Conservation (phyloP, 805 yeast species). For the Jamesozyma gamospora region DNA sequence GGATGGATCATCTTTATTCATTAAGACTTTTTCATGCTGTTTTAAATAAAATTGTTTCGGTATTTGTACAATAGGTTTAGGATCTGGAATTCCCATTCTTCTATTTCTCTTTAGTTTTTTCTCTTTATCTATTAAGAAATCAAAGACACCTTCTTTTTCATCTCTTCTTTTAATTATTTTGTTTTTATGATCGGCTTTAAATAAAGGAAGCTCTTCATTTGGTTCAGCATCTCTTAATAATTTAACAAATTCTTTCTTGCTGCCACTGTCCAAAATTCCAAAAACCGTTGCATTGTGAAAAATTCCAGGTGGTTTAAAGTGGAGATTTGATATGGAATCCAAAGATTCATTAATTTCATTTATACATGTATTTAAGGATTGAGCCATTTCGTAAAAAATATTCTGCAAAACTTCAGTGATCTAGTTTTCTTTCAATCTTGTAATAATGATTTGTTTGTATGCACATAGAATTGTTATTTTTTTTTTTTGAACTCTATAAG, state of each 20-base stretch:
- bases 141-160: conserved; percentile 36
- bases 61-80: conserved; percentile 21
- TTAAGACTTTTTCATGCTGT: conserved; percentile 18
- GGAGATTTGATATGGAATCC: conserved; percentile 33
- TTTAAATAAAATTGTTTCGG: conserved; percentile 20
- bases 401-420: too few relatives aligned
- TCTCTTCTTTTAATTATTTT: conserved; percentile 40
- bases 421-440: too few relatives aligned
- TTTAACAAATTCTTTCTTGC: conserved; percentile 34
- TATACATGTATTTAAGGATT: conserved; percentile 24
- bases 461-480: too few relatives aligned
- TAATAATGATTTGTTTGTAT: too few relatives aligned
- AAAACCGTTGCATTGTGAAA: conserved; percentile 54
- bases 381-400: too few relatives aligned
- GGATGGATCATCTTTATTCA: conserved; percentile 10
- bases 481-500: conserved; percentile 6
- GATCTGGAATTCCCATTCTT: conserved; percentile 25
- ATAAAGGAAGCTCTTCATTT: conserved; percentile 40
- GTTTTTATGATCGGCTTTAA: conserved; percentile 30
- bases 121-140: conserved; percentile 26
- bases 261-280: conserved; percentile 29
- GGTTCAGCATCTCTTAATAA: conserved; percentile 51
- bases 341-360: conserved; percentile 32
- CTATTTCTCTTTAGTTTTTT: conserved; percentile 27
- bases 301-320: conserved; percentile 49